These are phyloP conservation scores for Paramyrothecium roridum DNA, from an alignment of 2,329 filamentous ascomycete species.

Conservation along the genomic window DNA sequence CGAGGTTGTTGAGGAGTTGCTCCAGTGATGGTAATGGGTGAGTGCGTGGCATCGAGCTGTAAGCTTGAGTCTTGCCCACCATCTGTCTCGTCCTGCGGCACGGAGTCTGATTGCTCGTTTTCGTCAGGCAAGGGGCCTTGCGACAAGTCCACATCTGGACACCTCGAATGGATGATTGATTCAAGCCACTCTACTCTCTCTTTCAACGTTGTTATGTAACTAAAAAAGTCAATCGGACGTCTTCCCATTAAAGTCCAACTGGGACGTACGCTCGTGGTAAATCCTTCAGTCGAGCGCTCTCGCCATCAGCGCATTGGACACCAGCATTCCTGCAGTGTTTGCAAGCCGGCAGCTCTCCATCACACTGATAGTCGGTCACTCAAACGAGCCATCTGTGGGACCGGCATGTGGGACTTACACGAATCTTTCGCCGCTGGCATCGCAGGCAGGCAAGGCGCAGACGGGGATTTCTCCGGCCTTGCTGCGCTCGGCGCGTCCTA, in stretches of 20 bases:
- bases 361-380: slow-evolving; percentile 31
- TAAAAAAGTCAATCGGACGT: slow-evolving; percentile 1
- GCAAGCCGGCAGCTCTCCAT: slow-evolving; percentile 38
- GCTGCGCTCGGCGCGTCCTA: slow-evolving; percentile 10
- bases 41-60: neutral
- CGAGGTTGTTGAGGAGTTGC: neutral
- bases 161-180: slow-evolving; percentile 34
- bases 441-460: slow-evolving; percentile 26
- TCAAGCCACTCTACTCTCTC: slow-evolving; percentile 44
- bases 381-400: slow-evolving; percentile 1
- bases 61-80: neutral
- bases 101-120: slow-evolving; percentile 8
- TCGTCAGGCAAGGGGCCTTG: slow-evolving; percentile 11
- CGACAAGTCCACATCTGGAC: slow-evolving; percentile 37
- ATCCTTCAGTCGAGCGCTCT: slow-evolving; percentile 34
- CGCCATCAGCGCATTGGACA: slow-evolving; percentile 38
- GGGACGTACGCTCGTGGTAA: slow-evolving; percentile 36
- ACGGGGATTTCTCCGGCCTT: slow-evolving; percentile 18
- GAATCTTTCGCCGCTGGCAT: slow-evolving; percentile 49
- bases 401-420: slow-evolving; percentile 23
- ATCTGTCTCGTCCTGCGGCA: neutral
- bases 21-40: neutral
- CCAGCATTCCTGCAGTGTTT: slow-evolving; percentile 40
- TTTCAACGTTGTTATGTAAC: slow-evolving; percentile 32
- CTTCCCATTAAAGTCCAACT: neutral